These are phyloP conservation scores for Geotrichum candidum DNA, from an alignment of 1,139 yeast species.

Conservation along the genomic window DNA sequence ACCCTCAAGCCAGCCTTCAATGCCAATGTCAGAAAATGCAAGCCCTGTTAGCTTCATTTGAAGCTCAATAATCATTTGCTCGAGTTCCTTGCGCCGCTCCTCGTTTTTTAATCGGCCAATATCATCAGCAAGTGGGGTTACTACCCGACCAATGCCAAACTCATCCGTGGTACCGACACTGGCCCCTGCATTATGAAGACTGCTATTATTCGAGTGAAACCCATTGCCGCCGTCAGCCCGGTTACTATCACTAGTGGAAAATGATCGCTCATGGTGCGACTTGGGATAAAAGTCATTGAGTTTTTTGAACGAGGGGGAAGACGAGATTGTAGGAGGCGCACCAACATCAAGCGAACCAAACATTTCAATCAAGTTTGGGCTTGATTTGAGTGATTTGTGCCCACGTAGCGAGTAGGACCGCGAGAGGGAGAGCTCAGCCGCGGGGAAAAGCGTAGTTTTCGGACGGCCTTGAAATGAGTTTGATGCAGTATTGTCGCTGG, in stretches of 20 bases:
- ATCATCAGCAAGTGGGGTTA: slow-evolving; percentile 32
- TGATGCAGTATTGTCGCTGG: not conserved
- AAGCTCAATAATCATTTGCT: slow-evolving; percentile 24
- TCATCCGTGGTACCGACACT: not conserved
- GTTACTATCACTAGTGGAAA: slow-evolving; percentile 22
- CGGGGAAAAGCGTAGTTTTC: not conserved
- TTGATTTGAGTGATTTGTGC: slow-evolving; percentile 26
- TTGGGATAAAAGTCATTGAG: slow-evolving; percentile 5
- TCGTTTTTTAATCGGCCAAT: slow-evolving; percentile 33
- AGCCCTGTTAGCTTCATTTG: slow-evolving; percentile 30
- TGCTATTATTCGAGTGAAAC: slow-evolving; percentile 18
- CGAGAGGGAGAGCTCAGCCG: not conserved
- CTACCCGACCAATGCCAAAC: slow-evolving; percentile 22
- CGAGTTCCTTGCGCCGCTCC: slow-evolving; percentile 28
- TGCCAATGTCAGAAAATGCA: slow-evolving; percentile 30
- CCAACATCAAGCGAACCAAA: slow-evolving; percentile 21
- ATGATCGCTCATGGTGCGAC: slow-evolving; percentile 1
- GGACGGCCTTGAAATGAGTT: not conserved
- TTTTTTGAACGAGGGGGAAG: slow-evolving; percentile 11
- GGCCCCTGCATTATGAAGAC: not conserved
- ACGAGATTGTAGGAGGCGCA: not conserved
- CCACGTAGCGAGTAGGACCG: slow-evolving; percentile 20
- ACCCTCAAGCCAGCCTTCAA: slow-evolving; percentile 28
- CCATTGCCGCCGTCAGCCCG: slow-evolving; percentile 26
- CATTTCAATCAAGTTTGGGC: slow-evolving; percentile 28